Evolutionary conservation across 768 basidiomycete species (phyloP), one percentile per base, ranked within the genome.

Genomic region (Pleurotus ostreatus): DNA sequence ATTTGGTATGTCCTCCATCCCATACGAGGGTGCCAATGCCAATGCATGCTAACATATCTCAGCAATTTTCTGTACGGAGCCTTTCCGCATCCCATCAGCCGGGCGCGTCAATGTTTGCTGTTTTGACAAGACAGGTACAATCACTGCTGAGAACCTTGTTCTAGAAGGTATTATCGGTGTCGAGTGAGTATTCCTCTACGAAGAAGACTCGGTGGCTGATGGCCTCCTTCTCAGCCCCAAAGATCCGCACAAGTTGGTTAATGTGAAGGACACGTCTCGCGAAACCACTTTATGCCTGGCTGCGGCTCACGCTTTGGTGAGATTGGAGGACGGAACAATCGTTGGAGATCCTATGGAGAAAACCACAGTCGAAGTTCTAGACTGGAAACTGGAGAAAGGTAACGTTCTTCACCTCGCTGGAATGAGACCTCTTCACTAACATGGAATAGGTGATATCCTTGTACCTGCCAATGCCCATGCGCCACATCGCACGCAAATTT

Each of bases 331-430:
- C 63, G 96, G 93, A 7, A 88, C 87, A 1, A 75, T 95, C 38
- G 95, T 98, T 43, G 97, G 97, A 3, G 97, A 99, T 68, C 97
- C 97, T 0, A 99, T 99, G 97, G 97, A 99, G 72, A 94, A 95
- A 74, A 95, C 92, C 0, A 96, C 97, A 0, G 76, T 98, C 5
- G 90, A 92, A 59, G 88, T 93, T 2, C 78, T 99, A 25, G 86
- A 92, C 47, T 98, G 97, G 96, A 85, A 84, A 57, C 69, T 98
- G 40, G 74, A 69, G 8, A 83, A 84, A 71, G 89, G 90, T 83
- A 51, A 48, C 74, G 57, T 16, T 37, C 26, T 44, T 38, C 9
- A 55, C 34, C 4, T 52, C 16, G 20, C 30, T n/a, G 18, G 4
- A 25, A 20, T 37, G 25, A 7, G 47, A 34, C 45, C 13, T 37